Percentiles rank a stretch among this genome's conserved stretches.
Evolutionary conservation across 2,329 filamentous ascomycete species (phyloP).

Genomic region (Paracoccidioides lutzii): DNA sequence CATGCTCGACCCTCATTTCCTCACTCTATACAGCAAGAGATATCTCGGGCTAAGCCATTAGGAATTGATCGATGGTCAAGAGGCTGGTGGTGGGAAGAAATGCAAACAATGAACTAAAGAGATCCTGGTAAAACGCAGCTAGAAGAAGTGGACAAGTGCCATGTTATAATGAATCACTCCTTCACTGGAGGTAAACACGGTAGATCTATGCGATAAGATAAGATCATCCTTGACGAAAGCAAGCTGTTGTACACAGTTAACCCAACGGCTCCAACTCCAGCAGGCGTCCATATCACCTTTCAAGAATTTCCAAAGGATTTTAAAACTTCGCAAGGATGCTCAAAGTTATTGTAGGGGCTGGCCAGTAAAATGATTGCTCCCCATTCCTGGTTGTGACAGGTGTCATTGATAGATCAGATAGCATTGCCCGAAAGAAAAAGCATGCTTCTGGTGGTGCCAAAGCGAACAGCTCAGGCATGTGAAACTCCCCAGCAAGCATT

Average conservation of each 20-base stretch:
- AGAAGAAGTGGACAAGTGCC: background rate
- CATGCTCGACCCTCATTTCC: background rate
- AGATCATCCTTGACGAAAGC: background rate
- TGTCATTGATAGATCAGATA: too few relatives aligned
- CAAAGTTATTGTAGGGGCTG: too few relatives aligned
- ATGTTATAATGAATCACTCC: background rate
- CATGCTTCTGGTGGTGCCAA: too few relatives aligned
- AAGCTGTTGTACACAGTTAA: background rate
- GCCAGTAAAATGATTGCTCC: too few relatives aligned
- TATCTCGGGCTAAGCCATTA: background rate
- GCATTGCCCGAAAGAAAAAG: too few relatives aligned
- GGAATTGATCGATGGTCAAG: background rate
- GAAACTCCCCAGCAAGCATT: background rate
- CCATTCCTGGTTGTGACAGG: too few relatives aligned
- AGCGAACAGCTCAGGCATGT: too few relatives aligned
- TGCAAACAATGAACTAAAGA: background rate
- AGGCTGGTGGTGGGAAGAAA: background rate
- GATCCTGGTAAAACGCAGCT: background rate
- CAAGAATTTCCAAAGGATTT: too few relatives aligned
- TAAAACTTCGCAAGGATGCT: too few relatives aligned
- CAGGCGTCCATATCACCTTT: too few relatives aligned
- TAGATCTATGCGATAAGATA: background rate
- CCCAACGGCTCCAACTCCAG: too few relatives aligned
- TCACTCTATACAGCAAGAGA: background rate
- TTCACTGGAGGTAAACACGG: background rate